A percentile compares a stretch with the other conserved stretches of the same genome.
Evolutionary conservation across 192 early-diverging fungal species (phyloP).

Genomic region (Linnemannia hyalina): DNA sequence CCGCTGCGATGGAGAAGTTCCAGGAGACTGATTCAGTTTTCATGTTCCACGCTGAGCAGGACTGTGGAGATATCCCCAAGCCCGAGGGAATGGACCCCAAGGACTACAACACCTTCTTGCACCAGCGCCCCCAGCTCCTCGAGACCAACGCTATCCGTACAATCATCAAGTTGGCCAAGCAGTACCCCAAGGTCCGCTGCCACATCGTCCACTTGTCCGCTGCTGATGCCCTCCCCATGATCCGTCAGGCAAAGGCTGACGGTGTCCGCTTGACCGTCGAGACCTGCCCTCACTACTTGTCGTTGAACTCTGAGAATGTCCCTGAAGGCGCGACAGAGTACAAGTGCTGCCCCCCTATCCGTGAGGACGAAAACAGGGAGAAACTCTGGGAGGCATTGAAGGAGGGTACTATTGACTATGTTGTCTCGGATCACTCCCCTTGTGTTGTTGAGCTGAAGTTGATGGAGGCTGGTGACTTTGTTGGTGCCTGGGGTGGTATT

Average conservation of each 20-base stretch:
- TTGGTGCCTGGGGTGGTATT: conserved; percentile 87
- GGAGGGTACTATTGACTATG: conserved; percentile 85
- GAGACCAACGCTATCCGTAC: conserved; percentile 82
- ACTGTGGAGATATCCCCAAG: conserved; percentile 60
- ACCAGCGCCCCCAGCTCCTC: conserved; percentile 77
- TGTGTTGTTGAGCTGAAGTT: conserved; percentile 84
- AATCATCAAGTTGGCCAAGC: conserved; percentile 75
- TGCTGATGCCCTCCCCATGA: conserved; percentile 78
- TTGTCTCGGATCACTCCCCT: conserved; percentile 88
- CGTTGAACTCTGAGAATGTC: conserved; percentile 74
- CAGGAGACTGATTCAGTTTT: conserved; percentile 68
- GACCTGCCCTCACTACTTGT: conserved; percentile 88
- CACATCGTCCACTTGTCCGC: conserved; percentile 90
- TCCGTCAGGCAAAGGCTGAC: conserved; percentile 77
- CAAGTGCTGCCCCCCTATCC: conserved; percentile 91
- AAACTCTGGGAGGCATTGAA: conserved; percentile 79
- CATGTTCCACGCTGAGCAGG: conserved; percentile 88
- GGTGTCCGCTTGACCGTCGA: conserved; percentile 82
- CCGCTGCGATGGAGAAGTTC: conserved; percentile 75
- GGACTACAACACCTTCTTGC: conserved; percentile 74
- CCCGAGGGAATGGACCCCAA: conserved; percentile 59
- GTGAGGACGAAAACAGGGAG: conserved; percentile 75
- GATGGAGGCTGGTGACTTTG: conserved; percentile 79
- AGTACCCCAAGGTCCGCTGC: conserved; percentile 78
- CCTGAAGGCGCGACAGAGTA: conserved; percentile 81